A percentile compares a stretch with the other conserved stretches of the same genome.
phyloP scores from a whole-genome alignment of 169 alveolate genomes.

The Besnoitia besnoiti region DNA sequence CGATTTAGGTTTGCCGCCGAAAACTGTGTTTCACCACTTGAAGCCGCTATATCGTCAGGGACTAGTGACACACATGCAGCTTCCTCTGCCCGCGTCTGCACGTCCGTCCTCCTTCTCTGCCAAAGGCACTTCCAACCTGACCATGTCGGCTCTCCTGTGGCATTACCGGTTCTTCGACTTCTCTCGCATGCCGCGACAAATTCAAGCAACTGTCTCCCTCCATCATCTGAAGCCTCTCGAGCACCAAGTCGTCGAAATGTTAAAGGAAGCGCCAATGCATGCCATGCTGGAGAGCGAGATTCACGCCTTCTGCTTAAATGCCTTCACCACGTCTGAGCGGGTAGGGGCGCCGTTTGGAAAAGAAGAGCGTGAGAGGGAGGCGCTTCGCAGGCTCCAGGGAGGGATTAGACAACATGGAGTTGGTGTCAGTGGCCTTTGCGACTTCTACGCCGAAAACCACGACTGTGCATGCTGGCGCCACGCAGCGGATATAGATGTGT shows the following conservation, averaged over 20 bases:
- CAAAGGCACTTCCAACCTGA: conserved; percentile 25
- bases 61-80: conserved; percentile 51
- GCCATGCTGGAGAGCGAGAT: conserved; percentile 57
- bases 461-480: too few relatives aligned
- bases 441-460: too few relatives aligned
- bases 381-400: too few relatives aligned
- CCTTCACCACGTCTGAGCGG: conserved; percentile 26
- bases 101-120: not conserved
- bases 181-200: conserved; percentile 39
- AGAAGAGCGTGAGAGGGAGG: not conserved
- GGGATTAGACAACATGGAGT: too few relatives aligned
- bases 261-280: conserved; percentile 55
- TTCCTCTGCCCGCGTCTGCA: conserved; percentile 52
- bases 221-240: conserved; percentile 60
- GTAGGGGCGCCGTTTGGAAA: not conserved
- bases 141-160: conserved; percentile 67
- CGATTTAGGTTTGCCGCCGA: conserved; percentile 57
- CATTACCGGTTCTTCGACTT: conserved; percentile 46
- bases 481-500: too few relatives aligned
- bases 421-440: too few relatives aligned
- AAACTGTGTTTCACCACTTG: conserved; percentile 64
- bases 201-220: conserved; percentile 45
- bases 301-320: conserved; percentile 34
- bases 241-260: conserved; percentile 53
- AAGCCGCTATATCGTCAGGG: conserved; percentile 55